Percentiles rank a stretch among this genome's conserved stretches.
These are phyloP conservation scores for Cenchrus fungigraminus DNA, from an alignment of 176 grass and related monocot species.

Conservation along the genomic window DNA sequence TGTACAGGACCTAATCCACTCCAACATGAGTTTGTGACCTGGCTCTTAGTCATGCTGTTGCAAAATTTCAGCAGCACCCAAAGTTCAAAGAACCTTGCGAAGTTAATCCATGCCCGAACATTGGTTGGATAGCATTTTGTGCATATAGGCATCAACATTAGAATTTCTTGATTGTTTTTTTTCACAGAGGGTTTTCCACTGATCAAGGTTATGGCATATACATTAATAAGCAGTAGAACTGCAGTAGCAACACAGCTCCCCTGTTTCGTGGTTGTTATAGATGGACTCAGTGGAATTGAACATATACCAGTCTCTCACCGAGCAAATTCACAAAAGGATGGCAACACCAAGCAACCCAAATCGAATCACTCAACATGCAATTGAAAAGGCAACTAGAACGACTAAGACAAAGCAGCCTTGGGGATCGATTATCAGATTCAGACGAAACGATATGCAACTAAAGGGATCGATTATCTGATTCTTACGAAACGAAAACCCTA, in stretches of 20 bases:
- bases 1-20: neutral
- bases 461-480: neutral
- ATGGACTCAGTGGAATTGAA: neutral
- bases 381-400: constrained; percentile 18
- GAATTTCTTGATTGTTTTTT: constrained; percentile 9
- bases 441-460: constrained; percentile 1
- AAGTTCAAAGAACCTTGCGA: neutral
- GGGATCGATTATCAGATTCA: neutral
- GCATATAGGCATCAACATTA: neutral
- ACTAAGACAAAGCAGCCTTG: neutral
- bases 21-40: neutral
- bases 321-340: neutral
- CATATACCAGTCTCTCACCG: neutral
- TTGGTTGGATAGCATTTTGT: no score
- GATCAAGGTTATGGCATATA: neutral
- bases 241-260: neutral
- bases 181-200: neutral
- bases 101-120: neutral
- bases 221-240: neutral
- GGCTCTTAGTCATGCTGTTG: neutral
- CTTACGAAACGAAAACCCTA: constrained; percentile 48
- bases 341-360: constrained; percentile 20
- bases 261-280: neutral
- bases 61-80: neutral
- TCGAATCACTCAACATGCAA: neutral